Percentiles rank a stretch among this genome's conserved stretches.
These are phyloP conservation scores for Cryptosporidium canis DNA, from an alignment of 169 alveolate species.

Conservation along the genomic window DNA sequence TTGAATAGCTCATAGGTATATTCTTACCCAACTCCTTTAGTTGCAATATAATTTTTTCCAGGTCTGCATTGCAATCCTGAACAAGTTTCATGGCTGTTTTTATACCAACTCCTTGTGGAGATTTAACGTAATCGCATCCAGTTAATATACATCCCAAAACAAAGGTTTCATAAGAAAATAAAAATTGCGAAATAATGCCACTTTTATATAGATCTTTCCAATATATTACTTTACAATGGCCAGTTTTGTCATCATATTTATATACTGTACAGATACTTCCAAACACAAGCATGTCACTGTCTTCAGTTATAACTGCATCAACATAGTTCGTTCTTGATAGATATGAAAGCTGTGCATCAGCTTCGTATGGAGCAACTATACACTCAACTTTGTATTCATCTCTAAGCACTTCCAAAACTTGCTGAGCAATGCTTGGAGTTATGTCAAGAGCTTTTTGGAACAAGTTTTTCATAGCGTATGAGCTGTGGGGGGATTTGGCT, in stretches of 20 bases:
- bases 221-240: slow-evolving; percentile 74
- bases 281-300: slow-evolving; percentile 93
- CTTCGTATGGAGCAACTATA: slow-evolving; percentile 98
- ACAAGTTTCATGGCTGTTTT: slow-evolving; percentile 81
- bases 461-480: slow-evolving; percentile 78
- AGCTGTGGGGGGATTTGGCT: slow-evolving; percentile 75
- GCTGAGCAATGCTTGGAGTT: slow-evolving; percentile 81
- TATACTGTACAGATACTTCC: slow-evolving; percentile 87
- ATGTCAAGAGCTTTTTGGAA: slow-evolving; percentile 81
- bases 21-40: slow-evolving; percentile 42
- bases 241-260: slow-evolving; percentile 78
- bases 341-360: slow-evolving; percentile 97
- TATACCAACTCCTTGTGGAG: slow-evolving; percentile 83
- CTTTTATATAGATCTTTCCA: slow-evolving; percentile 63
- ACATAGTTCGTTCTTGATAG: slow-evolving; percentile 89
- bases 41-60: slow-evolving; percentile 33
- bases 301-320: slow-evolving; percentile 90
- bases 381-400: slow-evolving; percentile 82
- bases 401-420: slow-evolving; percentile 82
- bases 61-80: slow-evolving; percentile 60
- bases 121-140: slow-evolving; percentile 87
- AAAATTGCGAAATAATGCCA: slow-evolving; percentile 69
- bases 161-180: slow-evolving; percentile 75
- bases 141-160: slow-evolving; percentile 80
- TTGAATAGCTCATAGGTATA: slow-evolving; percentile 26